Evolutionary conservation across 495 filamentous ascomycete species (phyloP), one percentile per base, ranked within the genome.

Genomic region (Penicillium macrosclerotiorum): DNA sequence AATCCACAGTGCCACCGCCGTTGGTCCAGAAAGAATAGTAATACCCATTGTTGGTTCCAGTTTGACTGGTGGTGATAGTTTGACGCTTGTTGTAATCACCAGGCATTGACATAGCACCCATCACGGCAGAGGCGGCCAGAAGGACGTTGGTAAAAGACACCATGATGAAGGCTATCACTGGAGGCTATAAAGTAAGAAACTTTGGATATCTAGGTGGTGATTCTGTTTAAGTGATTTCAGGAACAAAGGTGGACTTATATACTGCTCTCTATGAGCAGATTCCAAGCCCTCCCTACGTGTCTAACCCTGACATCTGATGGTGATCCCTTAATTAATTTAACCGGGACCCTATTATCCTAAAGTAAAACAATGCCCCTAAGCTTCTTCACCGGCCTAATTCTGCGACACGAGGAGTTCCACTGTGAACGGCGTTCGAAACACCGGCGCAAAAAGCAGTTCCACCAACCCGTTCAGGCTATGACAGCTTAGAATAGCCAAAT

Each of bases 21-120:
- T 84, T 76, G 34, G 78, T 82, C 78, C 78, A 84, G 71, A 78
- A 83, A 19, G 73, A 78, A 56, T 77, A 85, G 65, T 80, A 83
- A 63, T 69, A 83, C 44, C 78, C 78, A 47, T 78, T 76, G 63
- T 75, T 68, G 12, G 65, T 76, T 37, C 81, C 78, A 9, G 77
- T 80, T 7, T 55, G 43, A 52, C 57, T 68, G 30, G 64, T 56
- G 29, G 65, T 68, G 23, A 64, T 65, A 9, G 60, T 67, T 35
- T 57, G 45, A 29, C 65, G 64, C 48, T 53, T 61, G 14, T 45
- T 41, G 14, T 65, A 34, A 19, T 72, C 67, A 16, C 53, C 60
- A 17, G 76, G 76, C 12, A 62, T 67, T 22, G 76, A 73, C 17
- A 74, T 35, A 39, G 61, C 64, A 14, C 63, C 54, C 17, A 54